A percentile compares a stretch with the other conserved stretches of the same genome.
Evolutionary conservation across 2,329 filamentous ascomycete genomes (phyloP).

Genomic region (Fusarium buharicum): DNA sequence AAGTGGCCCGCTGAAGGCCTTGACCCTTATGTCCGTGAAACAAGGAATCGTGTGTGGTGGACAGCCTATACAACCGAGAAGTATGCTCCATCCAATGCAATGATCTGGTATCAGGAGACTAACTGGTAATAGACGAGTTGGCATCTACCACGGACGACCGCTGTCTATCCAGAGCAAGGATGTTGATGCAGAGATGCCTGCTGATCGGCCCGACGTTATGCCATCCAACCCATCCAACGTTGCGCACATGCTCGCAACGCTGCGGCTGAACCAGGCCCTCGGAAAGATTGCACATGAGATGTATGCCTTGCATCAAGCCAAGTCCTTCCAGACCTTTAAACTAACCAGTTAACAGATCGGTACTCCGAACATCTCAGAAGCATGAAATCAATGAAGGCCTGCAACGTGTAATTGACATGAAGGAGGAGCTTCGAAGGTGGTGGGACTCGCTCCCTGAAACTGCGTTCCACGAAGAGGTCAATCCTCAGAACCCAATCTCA

Average conservation of each 20-base stretch:
- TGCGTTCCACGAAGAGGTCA: constrained; percentile 52
- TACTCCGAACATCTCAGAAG: constrained; percentile 49
- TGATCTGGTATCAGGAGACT: constrained; percentile 13
- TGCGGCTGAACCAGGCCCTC: constrained; percentile 52
- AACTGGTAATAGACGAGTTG: constrained; percentile 57
- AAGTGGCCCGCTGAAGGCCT: constrained; percentile 60
- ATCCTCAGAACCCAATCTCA: constrained; percentile 53
- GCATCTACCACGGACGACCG: constrained; percentile 66
- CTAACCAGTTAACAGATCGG: constrained; percentile 44
- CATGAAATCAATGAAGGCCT: constrained; percentile 49
- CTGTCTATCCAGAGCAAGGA: constrained; percentile 63
- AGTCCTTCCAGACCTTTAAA: background rate
- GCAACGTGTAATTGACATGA: constrained; percentile 50
- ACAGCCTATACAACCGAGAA: constrained; percentile 67
- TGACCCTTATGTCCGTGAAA: constrained; percentile 60
- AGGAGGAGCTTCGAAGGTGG: constrained; percentile 52
- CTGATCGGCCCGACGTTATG: constrained; percentile 57
- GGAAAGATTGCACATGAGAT: constrained; percentile 54
- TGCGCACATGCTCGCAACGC: constrained; percentile 58
- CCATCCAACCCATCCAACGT: constrained; percentile 56
- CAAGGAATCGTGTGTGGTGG: constrained; percentile 67
- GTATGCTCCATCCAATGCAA: constrained; percentile 46
- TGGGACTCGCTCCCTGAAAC: constrained; percentile 52
- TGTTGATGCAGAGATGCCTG: constrained; percentile 64
- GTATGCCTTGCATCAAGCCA: constrained; percentile 39